These are phyloP conservation scores for Baffinella frigidus DNA, from an alignment of 208 protist genomes.

Conservation along the genomic window DNA sequence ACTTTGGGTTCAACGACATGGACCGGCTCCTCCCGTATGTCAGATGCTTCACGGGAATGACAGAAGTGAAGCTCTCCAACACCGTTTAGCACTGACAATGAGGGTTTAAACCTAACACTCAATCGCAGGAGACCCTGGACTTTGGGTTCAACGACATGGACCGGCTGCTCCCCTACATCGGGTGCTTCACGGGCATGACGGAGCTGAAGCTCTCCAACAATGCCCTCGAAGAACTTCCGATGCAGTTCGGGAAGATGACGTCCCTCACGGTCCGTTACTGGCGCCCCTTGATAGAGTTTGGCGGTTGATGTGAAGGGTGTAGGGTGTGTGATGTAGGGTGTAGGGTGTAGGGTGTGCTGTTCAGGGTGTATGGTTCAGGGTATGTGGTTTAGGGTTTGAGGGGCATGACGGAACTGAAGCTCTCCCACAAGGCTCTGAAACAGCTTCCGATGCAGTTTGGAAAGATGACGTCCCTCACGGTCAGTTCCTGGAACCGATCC, in stretches of 20 bases:
- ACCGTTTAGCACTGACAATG: too few relatives aligned
- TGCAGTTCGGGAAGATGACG: not conserved
- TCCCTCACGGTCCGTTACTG: too few relatives aligned
- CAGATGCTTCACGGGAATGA: not conserved
- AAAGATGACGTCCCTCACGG: not conserved
- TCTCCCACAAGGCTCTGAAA: not conserved
- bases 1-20: conserved; percentile 23
- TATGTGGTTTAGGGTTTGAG: too few relatives aligned
- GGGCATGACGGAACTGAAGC: not conserved
- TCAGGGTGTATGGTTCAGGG: too few relatives aligned
- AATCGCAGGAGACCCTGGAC: not conserved
- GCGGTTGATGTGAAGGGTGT: too few relatives aligned
- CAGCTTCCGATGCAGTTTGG: not conserved
- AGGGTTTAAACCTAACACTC: too few relatives aligned
- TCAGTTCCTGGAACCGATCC: too few relatives aligned
- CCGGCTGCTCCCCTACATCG: conserved; percentile 1
- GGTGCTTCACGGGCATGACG: not conserved
- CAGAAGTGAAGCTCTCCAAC: conserved; percentile 9
- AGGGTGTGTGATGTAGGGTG: too few relatives aligned
- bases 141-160: conserved; percentile 8
- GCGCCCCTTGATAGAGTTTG: too few relatives aligned
- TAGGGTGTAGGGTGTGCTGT: too few relatives aligned
- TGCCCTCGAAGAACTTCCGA: not conserved
- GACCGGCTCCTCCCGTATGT: not conserved
- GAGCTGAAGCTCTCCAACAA: conserved; percentile 36